Evolutionary conservation across 306 rosid genomes (phyloP).

Genomic region (Prunus padus): DNA sequence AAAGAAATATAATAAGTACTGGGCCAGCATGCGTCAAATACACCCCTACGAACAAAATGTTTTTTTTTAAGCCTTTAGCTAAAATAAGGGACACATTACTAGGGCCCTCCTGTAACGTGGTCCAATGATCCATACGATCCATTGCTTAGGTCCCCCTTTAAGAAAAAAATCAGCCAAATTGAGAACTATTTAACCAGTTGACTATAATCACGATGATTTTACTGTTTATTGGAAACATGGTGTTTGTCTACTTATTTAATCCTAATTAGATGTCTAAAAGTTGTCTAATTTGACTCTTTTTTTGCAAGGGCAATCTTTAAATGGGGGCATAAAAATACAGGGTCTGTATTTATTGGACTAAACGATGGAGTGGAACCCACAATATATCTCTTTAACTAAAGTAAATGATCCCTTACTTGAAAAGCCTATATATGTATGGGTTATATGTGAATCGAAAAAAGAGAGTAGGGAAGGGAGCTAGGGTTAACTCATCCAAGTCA

Average conservation of each 20-base stretch:
- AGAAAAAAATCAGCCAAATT: neutral
- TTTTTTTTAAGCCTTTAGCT: neutral
- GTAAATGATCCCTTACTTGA: neutral
- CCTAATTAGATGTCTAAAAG: neutral
- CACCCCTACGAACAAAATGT: neutral
- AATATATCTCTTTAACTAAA: neutral
- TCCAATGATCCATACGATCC: neutral
- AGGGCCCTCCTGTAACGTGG: neutral
- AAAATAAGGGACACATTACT: neutral
- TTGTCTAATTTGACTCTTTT: neutral
- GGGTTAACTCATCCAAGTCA: slow-evolving; percentile 14
- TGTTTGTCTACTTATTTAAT: neutral
- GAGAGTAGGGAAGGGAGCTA: neutral
- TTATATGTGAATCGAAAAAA: neutral
- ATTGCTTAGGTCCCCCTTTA: neutral
- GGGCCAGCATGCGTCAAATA: neutral
- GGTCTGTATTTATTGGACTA: neutral
- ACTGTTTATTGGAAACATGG: neutral
- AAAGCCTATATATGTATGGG: too few species aligned
- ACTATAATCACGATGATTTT: neutral
- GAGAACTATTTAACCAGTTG: neutral
- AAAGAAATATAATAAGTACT: neutral
- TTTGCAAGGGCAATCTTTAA: neutral
- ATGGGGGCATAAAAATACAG: neutral
- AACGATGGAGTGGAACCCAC: neutral